A percentile compares a stretch with the other conserved stretches of the same genome.
phyloP scores from a whole-genome alignment of 257 asterid species.

The Solanum etuberosum region DNA sequence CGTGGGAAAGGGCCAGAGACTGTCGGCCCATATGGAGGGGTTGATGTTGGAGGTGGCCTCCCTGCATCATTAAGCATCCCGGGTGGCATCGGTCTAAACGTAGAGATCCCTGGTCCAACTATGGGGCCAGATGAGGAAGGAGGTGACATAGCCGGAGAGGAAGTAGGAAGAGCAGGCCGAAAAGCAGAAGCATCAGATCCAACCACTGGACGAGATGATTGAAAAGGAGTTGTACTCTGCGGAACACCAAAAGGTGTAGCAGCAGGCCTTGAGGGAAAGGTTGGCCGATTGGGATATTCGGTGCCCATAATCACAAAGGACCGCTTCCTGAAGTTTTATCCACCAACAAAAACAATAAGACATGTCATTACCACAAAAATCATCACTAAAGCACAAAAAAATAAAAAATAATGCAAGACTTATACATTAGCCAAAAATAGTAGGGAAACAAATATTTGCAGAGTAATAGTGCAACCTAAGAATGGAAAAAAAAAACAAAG shows the following conservation, averaged over 20 bases:
- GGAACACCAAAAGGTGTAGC: conserved; percentile 46
- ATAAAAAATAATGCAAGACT: background rate
- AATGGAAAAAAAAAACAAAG: background rate
- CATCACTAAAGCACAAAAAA: background rate
- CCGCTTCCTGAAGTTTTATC: conserved; percentile 20
- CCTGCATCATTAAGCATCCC: conserved; percentile 22
- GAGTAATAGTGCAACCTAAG: background rate
- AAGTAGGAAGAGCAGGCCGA: background rate
- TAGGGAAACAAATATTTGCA: background rate
- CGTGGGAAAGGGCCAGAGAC: conserved; percentile 36
- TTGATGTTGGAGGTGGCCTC: conserved; percentile 34
- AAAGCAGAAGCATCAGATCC: conserved; percentile 23
- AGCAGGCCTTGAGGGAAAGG: conserved; percentile 44
- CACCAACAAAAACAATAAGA: background rate
- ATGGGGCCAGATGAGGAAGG: background rate
- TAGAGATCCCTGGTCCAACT: conserved; percentile 16
- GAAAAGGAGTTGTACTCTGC: conserved; percentile 40
- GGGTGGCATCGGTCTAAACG: conserved; percentile 36
- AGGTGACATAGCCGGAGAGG: background rate
- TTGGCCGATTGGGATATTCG: conserved; percentile 47
- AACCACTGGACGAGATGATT: conserved; percentile 26
- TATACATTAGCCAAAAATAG: background rate
- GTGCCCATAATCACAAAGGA: conserved; percentile 47
- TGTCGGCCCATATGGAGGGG: conserved; percentile 41
- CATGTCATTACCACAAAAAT: background rate